Evolutionary conservation across 805 yeast species (phyloP).

Genomic region (Scheffersomyces ergatensis): DNA sequence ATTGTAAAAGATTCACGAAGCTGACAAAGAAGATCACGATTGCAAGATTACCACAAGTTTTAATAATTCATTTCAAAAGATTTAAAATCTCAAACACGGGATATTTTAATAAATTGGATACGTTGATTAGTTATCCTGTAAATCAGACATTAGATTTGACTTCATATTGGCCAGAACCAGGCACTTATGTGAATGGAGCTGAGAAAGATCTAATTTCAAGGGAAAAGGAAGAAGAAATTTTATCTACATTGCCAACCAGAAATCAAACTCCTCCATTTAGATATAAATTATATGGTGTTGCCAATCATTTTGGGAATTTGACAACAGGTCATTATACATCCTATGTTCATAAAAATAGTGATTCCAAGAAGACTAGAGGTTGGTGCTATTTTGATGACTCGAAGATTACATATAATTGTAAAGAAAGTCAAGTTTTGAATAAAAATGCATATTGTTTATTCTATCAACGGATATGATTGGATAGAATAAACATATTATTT

Average conservation of each 20-base stretch:
- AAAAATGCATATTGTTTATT: constrained; percentile 82
- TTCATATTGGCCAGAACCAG: constrained; percentile 65
- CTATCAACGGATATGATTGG: constrained; percentile 60
- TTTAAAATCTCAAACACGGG: constrained; percentile 54
- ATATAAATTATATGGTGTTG: constrained; percentile 76
- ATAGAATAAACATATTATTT: no score
- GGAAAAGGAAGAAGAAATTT: constrained; percentile 41
- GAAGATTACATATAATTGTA: constrained; percentile 53
- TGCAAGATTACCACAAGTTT: constrained; percentile 72
- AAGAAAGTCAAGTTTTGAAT: constrained; percentile 55
- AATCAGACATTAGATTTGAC: constrained; percentile 57
- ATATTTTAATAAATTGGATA: constrained; percentile 56
- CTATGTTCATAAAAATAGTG: constrained; percentile 58
- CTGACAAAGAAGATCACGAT: constrained; percentile 71
- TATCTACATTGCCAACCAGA: constrained; percentile 55
- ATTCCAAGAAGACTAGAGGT: constrained; percentile 43
- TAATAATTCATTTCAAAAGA: constrained; percentile 83
- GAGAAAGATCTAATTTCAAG: constrained; percentile 22
- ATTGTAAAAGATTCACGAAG: constrained; percentile 59
- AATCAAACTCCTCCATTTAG: constrained; percentile 80
- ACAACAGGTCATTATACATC: constrained; percentile 90
- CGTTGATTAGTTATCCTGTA: constrained; percentile 66
- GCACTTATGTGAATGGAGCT: constrained; percentile 22
- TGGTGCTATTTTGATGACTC: constrained; percentile 89
- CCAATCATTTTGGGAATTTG: constrained; percentile 79